Conservation (phyloP, 1,284 basidiomycete species). For the Ustilago trichophora region DNA sequence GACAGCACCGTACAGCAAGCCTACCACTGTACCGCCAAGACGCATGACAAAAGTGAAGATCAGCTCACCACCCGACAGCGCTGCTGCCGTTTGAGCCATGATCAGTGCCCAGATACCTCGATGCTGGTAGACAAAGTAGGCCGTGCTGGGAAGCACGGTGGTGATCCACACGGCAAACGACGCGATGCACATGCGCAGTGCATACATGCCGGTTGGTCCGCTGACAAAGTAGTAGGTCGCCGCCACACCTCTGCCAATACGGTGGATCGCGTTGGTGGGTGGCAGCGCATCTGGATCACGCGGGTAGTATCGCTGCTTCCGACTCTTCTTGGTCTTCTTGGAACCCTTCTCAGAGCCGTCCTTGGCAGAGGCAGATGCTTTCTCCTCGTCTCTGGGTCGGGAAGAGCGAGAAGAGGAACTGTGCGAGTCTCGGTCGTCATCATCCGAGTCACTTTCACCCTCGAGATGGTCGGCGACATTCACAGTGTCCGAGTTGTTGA, state of each 20-base stretch:
- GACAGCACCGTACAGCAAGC: constrained; percentile 74
- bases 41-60: constrained; percentile 52
- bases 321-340: constrained; percentile 5
- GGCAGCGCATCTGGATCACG: constrained; percentile 80
- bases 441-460: constrained; percentile 12
- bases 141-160: constrained; percentile 47
- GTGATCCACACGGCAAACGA: constrained; percentile 73
- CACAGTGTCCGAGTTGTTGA: not conserved
- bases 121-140: constrained; percentile 60
- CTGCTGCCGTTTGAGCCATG: constrained; percentile 61
- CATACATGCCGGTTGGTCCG: constrained; percentile 73
- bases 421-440: constrained; percentile 9
- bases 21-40: constrained; percentile 50
- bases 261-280: constrained; percentile 67
- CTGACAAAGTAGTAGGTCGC: constrained; percentile 27
- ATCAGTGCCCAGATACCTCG: constrained; percentile 62
- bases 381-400: constrained; percentile 29
- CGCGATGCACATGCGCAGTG: constrained; percentile 72
- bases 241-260: constrained; percentile 49
- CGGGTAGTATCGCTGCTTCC: constrained; percentile 51
- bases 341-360: not conserved
- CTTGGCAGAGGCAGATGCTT: not conserved
- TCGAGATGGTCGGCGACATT: constrained; percentile 16
- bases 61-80: constrained; percentile 59
- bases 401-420: not conserved